Base-by-base conservation (phyloP, 2,329 filamentous ascomycete genomes). In the Talaromyces sp. region DNA sequence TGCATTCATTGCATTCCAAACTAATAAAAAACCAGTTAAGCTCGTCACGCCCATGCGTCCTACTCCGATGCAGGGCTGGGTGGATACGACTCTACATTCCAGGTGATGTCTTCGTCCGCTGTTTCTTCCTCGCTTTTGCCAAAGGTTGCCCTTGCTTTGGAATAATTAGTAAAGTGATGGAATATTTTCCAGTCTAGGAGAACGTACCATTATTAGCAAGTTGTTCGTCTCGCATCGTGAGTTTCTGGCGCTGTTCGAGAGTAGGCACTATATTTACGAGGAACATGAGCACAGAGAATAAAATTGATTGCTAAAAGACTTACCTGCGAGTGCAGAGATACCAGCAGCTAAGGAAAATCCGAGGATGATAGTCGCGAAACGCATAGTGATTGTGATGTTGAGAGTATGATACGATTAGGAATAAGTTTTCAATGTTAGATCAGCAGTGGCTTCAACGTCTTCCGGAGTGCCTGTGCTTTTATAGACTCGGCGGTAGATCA, bases 61-160 rank as follows among this genome's bases (percentile, higher is more conserved):
- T 47, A 47, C 44, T 47, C n/a, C 11, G 44, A 25, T 17, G n/a
- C 19, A 11, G 44, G n/a, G 44, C 10, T 3, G 44, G 36, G 36
- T 15, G 36, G 30, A 30, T 59, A 54, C 9, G 19, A 10, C 36
- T 52, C 22, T 15, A 36, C 49, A 27, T 54, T 59, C 57, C 57
- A 59, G n/a, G 49, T 59, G 27, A 59, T n/a, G 32, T 54, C 57
- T 15, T 59, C 57, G 17, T 44, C 57, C 13, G 47, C 32, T 3
- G 49, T 59, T 25, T 52, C 25, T 33, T 59, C 57, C 52, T 59
- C 33, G 22, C 49, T 33, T 27, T n/a, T 42, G 13, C 28, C 42
- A 36, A 30, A 15, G 32, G 17, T 36, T 49, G 19, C 27, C 19
- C 22, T 9, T 25, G 13, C 44, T 47, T 11, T 47, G 2, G 9